Conservation (phyloP, 805 yeast genomes). For the Yamadazyma sp. region DNA sequence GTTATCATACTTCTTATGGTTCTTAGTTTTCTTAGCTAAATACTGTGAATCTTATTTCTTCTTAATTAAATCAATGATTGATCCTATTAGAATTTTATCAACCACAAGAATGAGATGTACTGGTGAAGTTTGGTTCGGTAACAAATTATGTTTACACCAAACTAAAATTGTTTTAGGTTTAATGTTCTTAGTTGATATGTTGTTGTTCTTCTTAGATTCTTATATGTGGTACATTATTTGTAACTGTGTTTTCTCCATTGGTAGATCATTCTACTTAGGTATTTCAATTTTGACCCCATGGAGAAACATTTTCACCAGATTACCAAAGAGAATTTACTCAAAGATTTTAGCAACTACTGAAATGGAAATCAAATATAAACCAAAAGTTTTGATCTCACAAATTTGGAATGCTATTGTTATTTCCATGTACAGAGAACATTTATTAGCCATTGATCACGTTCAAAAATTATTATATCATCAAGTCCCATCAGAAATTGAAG, state of each 20-base stretch:
- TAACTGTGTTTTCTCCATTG: slow-evolving; percentile 93
- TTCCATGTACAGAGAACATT: slow-evolving; percentile 99
- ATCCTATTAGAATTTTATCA: slow-evolving; percentile 88
- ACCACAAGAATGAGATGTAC: slow-evolving; percentile 87
- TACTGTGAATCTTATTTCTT: slow-evolving; percentile 88
- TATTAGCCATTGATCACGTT: slow-evolving; percentile 96
- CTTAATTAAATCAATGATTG: slow-evolving; percentile 83
- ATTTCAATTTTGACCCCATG: slow-evolving; percentile 98
- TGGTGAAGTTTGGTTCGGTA: slow-evolving; percentile 91
- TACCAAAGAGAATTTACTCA: slow-evolving; percentile 98
- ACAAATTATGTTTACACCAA: slow-evolving; percentile 75
- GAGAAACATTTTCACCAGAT: slow-evolving; percentile 97
- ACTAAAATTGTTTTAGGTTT: slow-evolving; percentile 86
- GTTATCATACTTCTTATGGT: slow-evolving; percentile 93
- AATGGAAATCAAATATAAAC: slow-evolving; percentile 98
- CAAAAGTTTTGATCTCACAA: slow-evolving; percentile 96
- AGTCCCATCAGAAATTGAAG: slow-evolving; percentile 97
- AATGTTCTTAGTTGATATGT: slow-evolving; percentile 89
- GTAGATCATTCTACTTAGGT: slow-evolving; percentile 98
- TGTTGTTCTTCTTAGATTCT: slow-evolving; percentile 97
- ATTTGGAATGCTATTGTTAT: slow-evolving; percentile 99
- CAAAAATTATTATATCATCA: slow-evolving; percentile 96
- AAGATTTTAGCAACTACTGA: slow-evolving; percentile 97
- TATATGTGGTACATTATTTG: slow-evolving; percentile 97
- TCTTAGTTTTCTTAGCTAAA: slow-evolving; percentile 84